Evolutionary conservation across 768 basidiomycete species (phyloP), one percentile per base, ranked within the genome.

Genomic region (Coprinellus micaceus): DNA sequence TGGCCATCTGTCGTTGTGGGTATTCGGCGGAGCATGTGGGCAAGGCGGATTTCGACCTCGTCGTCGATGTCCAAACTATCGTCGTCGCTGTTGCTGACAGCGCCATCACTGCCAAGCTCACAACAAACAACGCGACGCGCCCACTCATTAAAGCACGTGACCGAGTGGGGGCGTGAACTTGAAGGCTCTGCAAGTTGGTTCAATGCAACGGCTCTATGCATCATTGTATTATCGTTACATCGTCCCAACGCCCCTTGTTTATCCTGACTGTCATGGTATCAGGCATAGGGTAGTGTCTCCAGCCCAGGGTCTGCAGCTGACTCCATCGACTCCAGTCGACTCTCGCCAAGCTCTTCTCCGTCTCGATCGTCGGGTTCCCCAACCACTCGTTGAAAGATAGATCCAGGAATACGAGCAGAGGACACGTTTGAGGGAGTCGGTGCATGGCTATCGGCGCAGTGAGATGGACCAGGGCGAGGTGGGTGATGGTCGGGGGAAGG

Each of bases 1-100:
- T 82, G 83, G 26, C 90, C 89, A 56, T 91, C 89, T 19, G 74
- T 70, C 1, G 85, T 89, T 0, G 84, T 86, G 24, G 90, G 90
- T 10, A 74, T 69, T 13, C 89, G 82, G 56, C 80, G 82, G 29
- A 92, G 76, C 90, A 92, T 47, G 29, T 33, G 49, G 22, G 19
- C 15, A 29, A 21, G 19, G 33, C 33, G 13, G n/a, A n/a, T n/a
- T n/a, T n/a, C n/a, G n/a, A n/a, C n/a, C n/a, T n/a, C n/a, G n/a
- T n/a, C n/a, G n/a, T n/a, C n/a, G n/a, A n/a, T n/a, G n/a, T n/a
- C n/a, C n/a, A n/a, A n/a, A n/a, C n/a, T n/a, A n/a, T n/a, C n/a
- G n/a, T n/a, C n/a, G n/a, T n/a, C n/a, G n/a, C n/a, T n/a, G n/a
- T n/a, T n/a, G n/a, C n/a, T n/a, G n/a, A n/a, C n/a, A n/a, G n/a